Base-by-base conservation (phyloP, 140 eudicot genomes). In the Anethum foeniculum region DNA sequence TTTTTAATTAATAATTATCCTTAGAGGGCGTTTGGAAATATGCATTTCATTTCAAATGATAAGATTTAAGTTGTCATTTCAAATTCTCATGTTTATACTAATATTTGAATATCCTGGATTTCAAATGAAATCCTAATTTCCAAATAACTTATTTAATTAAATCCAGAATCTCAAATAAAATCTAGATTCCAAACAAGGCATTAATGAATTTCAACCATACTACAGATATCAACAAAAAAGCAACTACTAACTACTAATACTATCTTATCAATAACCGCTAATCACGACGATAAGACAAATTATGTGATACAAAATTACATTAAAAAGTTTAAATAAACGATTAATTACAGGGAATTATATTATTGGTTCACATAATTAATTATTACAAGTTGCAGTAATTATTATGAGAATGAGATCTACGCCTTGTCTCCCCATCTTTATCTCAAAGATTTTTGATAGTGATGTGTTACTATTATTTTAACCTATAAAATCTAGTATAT, bases 361-460 rank as follows among this genome's bases (percentile, higher is more conserved):
- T 25, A 62, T 62, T 62, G 69, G 69, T 14, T 16, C 21, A 39
- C 44, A 19, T 71, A 71, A 38, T 71, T 38, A 71, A 71, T 16
- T 15, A 38, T 38, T 9, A 71, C 76, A 71, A 71, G 76, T 71
- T 16, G 76, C 76, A 38, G 76, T 71, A 71, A 71, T 71, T 38
- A 71, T 34, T 71, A 38, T 8, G 49, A 38, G 76, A 71, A 71
- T 71, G 76, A 71, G 76, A 71, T 71, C 76, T 71, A 71, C 76
- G 48, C 76, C 76, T 71, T 71, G 76, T 71, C 76, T 71, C 48
- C 76, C 76, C 0, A 48, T 71, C 76, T 5, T 34, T 71, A 18
- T 71, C 76, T 34, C 76, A n/a, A 44, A 74, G 78, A 74, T 74
- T 23, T 74, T 48, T 74, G 78, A 74, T 13, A 21, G 38, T 74